Base-by-base conservation (phyloP, 2,329 filamentous ascomycete genomes). In the Fusarium pininemorale region DNA sequence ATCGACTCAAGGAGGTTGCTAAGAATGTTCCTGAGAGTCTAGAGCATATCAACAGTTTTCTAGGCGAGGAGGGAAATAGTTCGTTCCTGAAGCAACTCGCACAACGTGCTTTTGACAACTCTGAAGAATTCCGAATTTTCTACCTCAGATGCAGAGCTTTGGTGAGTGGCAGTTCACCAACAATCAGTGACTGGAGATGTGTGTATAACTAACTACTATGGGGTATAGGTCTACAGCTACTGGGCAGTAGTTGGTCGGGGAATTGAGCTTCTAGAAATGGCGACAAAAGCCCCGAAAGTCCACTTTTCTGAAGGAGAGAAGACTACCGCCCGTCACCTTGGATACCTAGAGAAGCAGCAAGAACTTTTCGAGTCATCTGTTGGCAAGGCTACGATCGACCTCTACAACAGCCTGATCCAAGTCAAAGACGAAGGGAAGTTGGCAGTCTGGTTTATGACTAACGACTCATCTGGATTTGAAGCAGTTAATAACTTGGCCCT, bases 391-490 rank as follows among this genome's bases (percentile, higher is more conserved):
- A 47, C 44, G 0, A 47, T 47, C 24, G 44, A 47, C 24, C 44
- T 47, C 1, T 47, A 47, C 24, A 28, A 5, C 44, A 22, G 44
- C 0, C 6, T 47, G 18, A 28, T 47, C 18, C 18, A 22, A 22
- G 44, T 14, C 0, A 14, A 47, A 3, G 44, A 6, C 0, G 18
- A 47, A 14, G 11, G 0, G 0, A 28, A 47, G 2, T 28, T 47
- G 18, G 0, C 13, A 22, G 16, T 47, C 24, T 47, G 44, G 44
- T 47, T 47, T 47, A 18, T 24, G 6, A 47, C 44, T 0, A 14
- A 9, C 24, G 24, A 1, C 6, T 18, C 11, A 20, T 45, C 42
- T 26, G 42, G 42, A 18, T 12, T 44, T 1, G 32, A 35, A 15
- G 15, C 32, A 35, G 32, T 35, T 15, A 8, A 26, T 26, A 26